Base-by-base conservation (phyloP, 129 eudicot species). In the Arctium lappa region DNA sequence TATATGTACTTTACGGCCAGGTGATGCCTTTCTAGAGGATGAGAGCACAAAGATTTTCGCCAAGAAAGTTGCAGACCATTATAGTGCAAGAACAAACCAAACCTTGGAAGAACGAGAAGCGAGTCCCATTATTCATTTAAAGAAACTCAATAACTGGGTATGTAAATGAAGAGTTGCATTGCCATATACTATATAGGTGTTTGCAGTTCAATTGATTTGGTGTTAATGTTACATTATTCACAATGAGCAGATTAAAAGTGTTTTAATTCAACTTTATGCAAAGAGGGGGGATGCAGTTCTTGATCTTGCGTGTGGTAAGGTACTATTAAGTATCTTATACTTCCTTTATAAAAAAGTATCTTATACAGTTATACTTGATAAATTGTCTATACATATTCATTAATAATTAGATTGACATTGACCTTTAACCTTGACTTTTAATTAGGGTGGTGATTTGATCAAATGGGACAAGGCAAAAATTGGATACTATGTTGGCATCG, bases 301-400 rank as follows among this genome's bases (percentile, higher is more conserved):
- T 87, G 99, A 95, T 95, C 97, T 93, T 89, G 99, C 99, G n/a
- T 95, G 99, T 83, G 98, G 98, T 81, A 95, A 95, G 98, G 99
- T 95, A 82, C 70, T 63, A 48, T 22, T 73, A 56, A 77, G 77
- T 46, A 74, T 84, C 84, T 74, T 73, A 63, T 65, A 63, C 62
- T 44, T 44, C 3, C 15, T 44, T 44, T 44, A 8, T 0, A 8
- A 44, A 44, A 9, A 44, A 1, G 8, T 6, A 74, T 79, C 80
- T 74, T 73, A 62, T 22, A 22, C 27, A 22, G 27, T 22, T 22
- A 22, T 63, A 63, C 62, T 65, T 79, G 36, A 22, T 84, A 16
- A 6, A 32, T 79, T 79, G 65, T 5, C 56, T 46, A 73, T 73
- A 12, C 29, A 34, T 73, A 16, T 74, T 42, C 53, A 30, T 79